phyloP scores from a whole-genome alignment of 176 grass and related monocot species.

The Neostapfia colusana region DNA sequence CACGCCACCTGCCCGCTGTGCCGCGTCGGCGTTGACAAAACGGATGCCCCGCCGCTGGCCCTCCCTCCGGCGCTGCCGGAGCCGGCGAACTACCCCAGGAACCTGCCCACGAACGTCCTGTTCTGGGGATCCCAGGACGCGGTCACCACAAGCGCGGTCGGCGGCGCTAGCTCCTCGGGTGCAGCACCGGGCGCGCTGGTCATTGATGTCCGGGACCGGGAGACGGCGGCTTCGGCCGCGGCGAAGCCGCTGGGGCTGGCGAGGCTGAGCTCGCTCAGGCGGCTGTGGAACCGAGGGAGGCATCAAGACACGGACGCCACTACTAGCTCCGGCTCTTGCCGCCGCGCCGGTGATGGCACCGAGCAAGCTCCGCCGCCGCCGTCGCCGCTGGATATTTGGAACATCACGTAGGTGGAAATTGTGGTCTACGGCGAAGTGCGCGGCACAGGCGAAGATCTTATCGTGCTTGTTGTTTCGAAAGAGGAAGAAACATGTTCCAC shows the following conservation, averaged over 20 bases:
- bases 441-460: too few relatives aligned
- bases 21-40: conserved; percentile 52
- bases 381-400: conserved; percentile 24
- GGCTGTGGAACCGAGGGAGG: conserved; percentile 41
- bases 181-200: conserved; percentile 33
- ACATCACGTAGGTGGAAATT: neutral
- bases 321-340: conserved; percentile 42
- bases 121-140: conserved; percentile 43
- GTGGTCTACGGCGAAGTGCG: too few relatives aligned
- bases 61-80: conserved; percentile 58
- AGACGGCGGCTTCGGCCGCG: too few relatives aligned
- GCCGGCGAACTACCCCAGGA: conserved; percentile 47
- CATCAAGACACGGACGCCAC: conserved; percentile 35
- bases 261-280: conserved; percentile 32
- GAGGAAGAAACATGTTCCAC: too few relatives aligned
- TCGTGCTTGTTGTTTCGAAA: too few relatives aligned
- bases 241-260: conserved; percentile 7
- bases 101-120: conserved; percentile 67
- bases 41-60: conserved; percentile 20
- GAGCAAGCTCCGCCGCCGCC: conserved; percentile 7
- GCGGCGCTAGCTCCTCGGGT: conserved; percentile 18
- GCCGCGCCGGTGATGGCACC: conserved; percentile 22
- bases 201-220: conserved; percentile 31
- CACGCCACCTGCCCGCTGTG: conserved; percentile 79
- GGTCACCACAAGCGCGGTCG: conserved; percentile 1